A percentile compares a stretch with the other conserved stretches of the same genome.
These are phyloP conservation scores for Pseudopyricularia javanii DNA, from an alignment of 2,329 filamentous ascomycete species.

Conservation along the genomic window DNA sequence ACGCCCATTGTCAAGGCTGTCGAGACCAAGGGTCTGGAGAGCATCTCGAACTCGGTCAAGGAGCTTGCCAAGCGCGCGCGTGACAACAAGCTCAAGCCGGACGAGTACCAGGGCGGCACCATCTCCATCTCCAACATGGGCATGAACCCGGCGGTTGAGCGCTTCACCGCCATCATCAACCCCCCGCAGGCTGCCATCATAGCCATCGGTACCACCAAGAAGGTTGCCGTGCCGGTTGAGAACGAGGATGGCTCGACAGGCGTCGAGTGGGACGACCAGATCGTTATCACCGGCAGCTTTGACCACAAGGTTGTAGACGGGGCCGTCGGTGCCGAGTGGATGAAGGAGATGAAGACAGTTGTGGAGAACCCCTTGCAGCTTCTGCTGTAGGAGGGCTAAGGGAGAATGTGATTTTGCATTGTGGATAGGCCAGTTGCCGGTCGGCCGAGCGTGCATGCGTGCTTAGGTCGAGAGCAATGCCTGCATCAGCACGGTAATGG, in stretches of 20 bases:
- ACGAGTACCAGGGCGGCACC: slow-evolving; percentile 97
- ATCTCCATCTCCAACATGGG: slow-evolving; percentile 99
- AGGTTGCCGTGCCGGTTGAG: slow-evolving; percentile 83
- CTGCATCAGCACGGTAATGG: background rate
- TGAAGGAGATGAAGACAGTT: slow-evolving; percentile 92
- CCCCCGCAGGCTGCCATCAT: slow-evolving; percentile 93
- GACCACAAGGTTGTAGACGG: slow-evolving; percentile 99
- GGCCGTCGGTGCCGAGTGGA: slow-evolving; percentile 91
- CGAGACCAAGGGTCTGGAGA: slow-evolving; percentile 72
- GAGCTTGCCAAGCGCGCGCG: slow-evolving; percentile 92
- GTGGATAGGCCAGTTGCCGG: background rate
- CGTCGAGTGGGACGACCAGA: slow-evolving; percentile 94
- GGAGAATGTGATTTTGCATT: background rate
- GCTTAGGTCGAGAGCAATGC: background rate
- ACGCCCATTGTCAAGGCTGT: slow-evolving; percentile 93
- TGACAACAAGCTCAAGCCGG: slow-evolving; percentile 97
- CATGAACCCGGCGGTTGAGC: slow-evolving; percentile 93
- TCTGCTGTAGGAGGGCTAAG: slow-evolving; percentile 48
- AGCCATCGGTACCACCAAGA: slow-evolving; percentile 86
- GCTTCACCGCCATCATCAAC: slow-evolving; percentile 98
- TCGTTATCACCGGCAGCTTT: slow-evolving; percentile 87
- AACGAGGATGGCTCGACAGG: slow-evolving; percentile 64
- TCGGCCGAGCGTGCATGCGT: background rate
- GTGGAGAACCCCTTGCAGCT: slow-evolving; percentile 95
- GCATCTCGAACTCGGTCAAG: slow-evolving; percentile 84